These are phyloP conservation scores for Harringtonia aguacate DNA, from an alignment of 2,329 filamentous ascomycete genomes.

Conservation along the genomic window DNA sequence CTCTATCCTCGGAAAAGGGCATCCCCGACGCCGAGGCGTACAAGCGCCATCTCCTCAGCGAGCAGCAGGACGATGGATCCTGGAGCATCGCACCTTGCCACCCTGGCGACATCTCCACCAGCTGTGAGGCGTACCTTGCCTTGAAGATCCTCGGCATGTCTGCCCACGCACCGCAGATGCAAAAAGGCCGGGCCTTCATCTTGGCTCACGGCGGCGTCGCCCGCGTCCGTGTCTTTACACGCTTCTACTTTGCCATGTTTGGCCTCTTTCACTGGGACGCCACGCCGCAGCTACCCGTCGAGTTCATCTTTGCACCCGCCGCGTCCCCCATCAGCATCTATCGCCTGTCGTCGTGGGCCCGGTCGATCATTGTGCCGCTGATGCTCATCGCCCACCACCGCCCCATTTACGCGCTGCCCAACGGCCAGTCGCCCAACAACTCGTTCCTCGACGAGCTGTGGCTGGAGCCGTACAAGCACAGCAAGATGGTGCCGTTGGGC, in stretches of 20 bases:
- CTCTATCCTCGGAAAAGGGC: not conserved
- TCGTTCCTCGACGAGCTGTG: conserved; percentile 22
- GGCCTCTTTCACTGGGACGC: conserved; percentile 23
- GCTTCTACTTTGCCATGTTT: conserved; percentile 12
- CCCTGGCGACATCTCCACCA: conserved; percentile 13
- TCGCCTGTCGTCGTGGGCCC: conserved; percentile 17
- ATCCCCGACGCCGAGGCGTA: conserved; percentile 3
- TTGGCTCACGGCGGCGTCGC: conserved; percentile 17
- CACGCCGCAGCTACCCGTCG: conserved; percentile 20
- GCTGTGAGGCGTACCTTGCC: conserved; percentile 22
- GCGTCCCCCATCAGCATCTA: conserved; percentile 20
- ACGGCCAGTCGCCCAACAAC: conserved; percentile 13
- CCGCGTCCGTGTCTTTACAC: conserved; percentile 16
- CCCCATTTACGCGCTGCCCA: conserved; percentile 18
- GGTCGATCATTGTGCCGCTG: conserved; percentile 14
- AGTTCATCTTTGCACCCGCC: conserved; percentile 21
- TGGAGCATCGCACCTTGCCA: conserved; percentile 3
- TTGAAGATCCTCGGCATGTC: conserved; percentile 20
- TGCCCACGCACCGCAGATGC: conserved; percentile 10
- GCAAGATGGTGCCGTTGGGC: conserved; percentile 1
- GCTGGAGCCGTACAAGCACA: conserved; percentile 12
- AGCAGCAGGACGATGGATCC: conserved; percentile 6
- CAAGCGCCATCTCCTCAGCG: conserved; percentile 1
- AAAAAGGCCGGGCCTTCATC: conserved; percentile 15
- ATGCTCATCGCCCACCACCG: conserved; percentile 18